Evolutionary conservation across 352 stramenopile species (phyloP), one percentile per base, ranked within the genome.

Genomic region (Globisporangium paroecandrum): DNA sequence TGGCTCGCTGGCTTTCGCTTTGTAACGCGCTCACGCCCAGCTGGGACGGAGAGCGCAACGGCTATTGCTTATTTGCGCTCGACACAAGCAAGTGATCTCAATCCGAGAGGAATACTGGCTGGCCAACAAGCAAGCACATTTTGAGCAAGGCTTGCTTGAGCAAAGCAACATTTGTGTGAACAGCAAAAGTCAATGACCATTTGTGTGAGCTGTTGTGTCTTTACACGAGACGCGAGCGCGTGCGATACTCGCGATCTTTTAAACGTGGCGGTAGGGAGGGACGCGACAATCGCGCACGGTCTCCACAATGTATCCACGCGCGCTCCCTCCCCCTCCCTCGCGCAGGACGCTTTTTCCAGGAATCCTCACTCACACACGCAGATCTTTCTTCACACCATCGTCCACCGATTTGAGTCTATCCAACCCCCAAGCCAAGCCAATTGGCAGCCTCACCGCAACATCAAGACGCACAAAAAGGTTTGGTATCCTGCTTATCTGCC

Each of bases 1-100:
- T 66, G 51, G 61, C 22, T 58, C 32, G 27, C 61, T 49, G 61
- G 61, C 61, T 66, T 47, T 34, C 47, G 41, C 27, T 32, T 9
- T 4, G 47, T 25, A 46, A 46, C 55, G 20, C 20, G 18, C 55
- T 6, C 29, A 13, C 18, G 43, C 7, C 43, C 43, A 22, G 8
- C 43, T 22, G 18, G 43, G 43, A 51, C 18, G 6, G 4, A 51
- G 18, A 10, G 18, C 41, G 13, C 20, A 56, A 7, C 22, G 20
- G 4, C 25, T 59, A 20, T 43, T 27, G 54, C 54, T 20, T 32
- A 10, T 59, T 59, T 59, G 27, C 18, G 54, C 27, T 25, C 54
- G 25, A 18, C 47, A 29, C 27, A 29, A 55, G 25, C 47, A 27
- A 55, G 47, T 27, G 47, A 1, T 18, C 8, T n/a, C 47, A 54